Percentiles rank a stretch among this genome's conserved stretches.
Evolutionary conservation across 2,329 filamentous ascomycete genomes (phyloP).

Genomic region (Emydomyces testavorans): DNA sequence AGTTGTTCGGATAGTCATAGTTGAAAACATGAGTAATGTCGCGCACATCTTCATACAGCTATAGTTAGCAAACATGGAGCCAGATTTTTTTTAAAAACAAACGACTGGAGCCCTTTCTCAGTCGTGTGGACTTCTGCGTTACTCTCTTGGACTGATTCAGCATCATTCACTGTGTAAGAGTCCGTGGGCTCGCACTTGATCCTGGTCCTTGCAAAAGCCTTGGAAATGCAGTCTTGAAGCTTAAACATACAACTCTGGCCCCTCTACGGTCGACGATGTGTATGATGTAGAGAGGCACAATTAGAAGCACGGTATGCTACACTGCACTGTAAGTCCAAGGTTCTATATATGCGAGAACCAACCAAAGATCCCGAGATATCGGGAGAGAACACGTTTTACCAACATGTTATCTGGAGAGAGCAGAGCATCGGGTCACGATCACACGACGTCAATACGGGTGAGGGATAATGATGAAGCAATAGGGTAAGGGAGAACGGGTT

Average conservation of each 20-base stretch:
- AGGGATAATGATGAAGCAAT: slow-evolving; percentile 25
- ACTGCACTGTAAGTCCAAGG: slow-evolving; percentile 76
- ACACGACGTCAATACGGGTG: slow-evolving; percentile 46
- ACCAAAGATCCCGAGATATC: slow-evolving; percentile 47
- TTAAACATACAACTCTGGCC: slow-evolving; percentile 69
- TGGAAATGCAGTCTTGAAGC: slow-evolving; percentile 66
- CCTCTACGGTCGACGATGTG: slow-evolving; percentile 51
- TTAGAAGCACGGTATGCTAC: slow-evolving; percentile 60
- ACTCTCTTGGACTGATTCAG: slow-evolving; percentile 43
- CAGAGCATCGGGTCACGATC: slow-evolving; percentile 64
- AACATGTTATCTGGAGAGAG: slow-evolving; percentile 72
- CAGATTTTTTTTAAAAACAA: slow-evolving; percentile 34
- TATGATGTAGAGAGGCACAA: slow-evolving; percentile 62
- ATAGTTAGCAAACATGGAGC: slow-evolving; percentile 65
- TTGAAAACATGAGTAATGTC: slow-evolving; percentile 99
- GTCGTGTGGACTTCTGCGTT: slow-evolving; percentile 50
- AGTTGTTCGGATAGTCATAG: slow-evolving; percentile 98
- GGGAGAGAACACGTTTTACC: slow-evolving; percentile 66
- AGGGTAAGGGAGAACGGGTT: slow-evolving; percentile 27
- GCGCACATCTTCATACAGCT: slow-evolving; percentile 82
- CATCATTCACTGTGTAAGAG: slow-evolving; percentile 34
- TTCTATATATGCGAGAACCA: slow-evolving; percentile 67
- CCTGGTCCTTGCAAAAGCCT: slow-evolving; percentile 56
- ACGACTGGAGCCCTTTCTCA: slow-evolving; percentile 43
- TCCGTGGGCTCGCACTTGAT: slow-evolving; percentile 47